These are phyloP conservation scores for Phytophthora lateralis DNA, from an alignment of 352 stramenopile species.

Conservation along the genomic window DNA sequence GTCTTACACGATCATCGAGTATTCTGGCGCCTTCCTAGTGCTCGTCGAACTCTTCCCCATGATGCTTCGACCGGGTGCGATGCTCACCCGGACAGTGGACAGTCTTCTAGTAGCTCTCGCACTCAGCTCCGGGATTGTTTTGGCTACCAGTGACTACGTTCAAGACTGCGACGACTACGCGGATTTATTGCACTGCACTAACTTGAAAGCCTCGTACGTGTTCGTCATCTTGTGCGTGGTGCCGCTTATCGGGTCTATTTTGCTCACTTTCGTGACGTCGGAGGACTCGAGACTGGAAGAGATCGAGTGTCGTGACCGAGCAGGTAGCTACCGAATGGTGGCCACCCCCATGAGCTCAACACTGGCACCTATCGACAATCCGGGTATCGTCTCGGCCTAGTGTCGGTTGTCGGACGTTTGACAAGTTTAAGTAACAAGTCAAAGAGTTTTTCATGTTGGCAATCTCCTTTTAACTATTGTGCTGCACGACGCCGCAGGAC, in stretches of 20 bases:
- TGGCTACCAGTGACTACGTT: constrained; percentile 35
- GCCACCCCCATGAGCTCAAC: constrained; percentile 17
- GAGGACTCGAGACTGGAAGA: constrained; percentile 12
- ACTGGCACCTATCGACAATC: constrained; percentile 18
- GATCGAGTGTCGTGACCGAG: constrained; percentile 27
- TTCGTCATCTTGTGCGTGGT: constrained; percentile 43
- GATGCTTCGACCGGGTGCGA: constrained; percentile 29
- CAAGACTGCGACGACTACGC: constrained; percentile 39
- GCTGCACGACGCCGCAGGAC: constrained; percentile 22
- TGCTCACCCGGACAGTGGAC: constrained; percentile 39
- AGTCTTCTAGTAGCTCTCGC: constrained; percentile 30
- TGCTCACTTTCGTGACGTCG: constrained; percentile 38
- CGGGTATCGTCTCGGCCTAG: constrained; percentile 19
- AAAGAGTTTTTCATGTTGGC: not conserved
- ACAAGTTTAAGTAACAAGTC: not conserved
- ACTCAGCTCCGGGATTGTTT: constrained; percentile 31
- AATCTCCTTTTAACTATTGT: constrained; percentile 10
- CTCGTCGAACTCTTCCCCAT: constrained; percentile 42
- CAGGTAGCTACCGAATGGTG: constrained; percentile 33
- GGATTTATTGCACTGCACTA: constrained; percentile 41
- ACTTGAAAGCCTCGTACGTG: constrained; percentile 40
- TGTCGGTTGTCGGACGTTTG: not conserved
- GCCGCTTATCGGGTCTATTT: constrained; percentile 37
- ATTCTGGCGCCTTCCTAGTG: constrained; percentile 28
- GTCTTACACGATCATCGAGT: constrained; percentile 30